These are phyloP conservation scores for Colletotrichum agaves DNA, from an alignment of 2,329 filamentous ascomycete genomes.

Conservation along the genomic window DNA sequence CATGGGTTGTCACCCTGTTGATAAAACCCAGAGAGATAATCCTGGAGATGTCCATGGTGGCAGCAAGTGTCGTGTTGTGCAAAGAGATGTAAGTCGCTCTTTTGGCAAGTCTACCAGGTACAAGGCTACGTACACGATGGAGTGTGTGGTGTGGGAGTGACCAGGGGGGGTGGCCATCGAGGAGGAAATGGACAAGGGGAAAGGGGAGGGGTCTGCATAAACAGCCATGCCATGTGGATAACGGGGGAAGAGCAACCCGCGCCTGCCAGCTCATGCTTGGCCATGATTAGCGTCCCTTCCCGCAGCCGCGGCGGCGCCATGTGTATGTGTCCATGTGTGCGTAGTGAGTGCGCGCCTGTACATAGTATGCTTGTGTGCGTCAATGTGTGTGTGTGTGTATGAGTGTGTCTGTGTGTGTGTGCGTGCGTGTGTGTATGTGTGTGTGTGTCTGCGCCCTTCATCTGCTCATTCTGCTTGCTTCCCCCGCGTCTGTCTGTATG, in stretches of 20 bases:
- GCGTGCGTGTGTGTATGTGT: constrained; percentile 36
- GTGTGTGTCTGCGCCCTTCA: constrained; percentile 21
- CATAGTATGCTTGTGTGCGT: constrained; percentile 35
- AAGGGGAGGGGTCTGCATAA: constrained; percentile 4
- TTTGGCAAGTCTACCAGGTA: constrained; percentile 16
- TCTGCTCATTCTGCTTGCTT: constrained; percentile 2
- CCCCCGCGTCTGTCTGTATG: neutral
- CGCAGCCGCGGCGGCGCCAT: constrained; percentile 33
- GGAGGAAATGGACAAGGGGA: neutral
- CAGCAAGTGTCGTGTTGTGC: constrained; percentile 10
- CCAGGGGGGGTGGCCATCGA: constrained; percentile 10
- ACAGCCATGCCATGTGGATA: constrained; percentile 30
- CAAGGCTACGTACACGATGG: constrained; percentile 19
- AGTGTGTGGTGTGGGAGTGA: neutral
- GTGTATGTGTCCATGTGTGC: constrained; percentile 40
- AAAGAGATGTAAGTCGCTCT: constrained; percentile 25
- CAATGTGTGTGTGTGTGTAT: constrained; percentile 33
- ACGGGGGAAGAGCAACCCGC: constrained; percentile 36
- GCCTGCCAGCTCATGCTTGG: constrained; percentile 30
- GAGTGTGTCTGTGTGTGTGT: constrained; percentile 39
- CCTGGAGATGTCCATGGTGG: constrained; percentile 15
- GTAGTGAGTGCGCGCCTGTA: constrained; percentile 37
- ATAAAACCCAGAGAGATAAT: constrained; percentile 24
- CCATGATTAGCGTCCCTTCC: constrained; percentile 22
- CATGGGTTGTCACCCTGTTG: constrained; percentile 30